These are phyloP conservation scores for Trebouxia sp. DNA, from an alignment of 139 green algal species.

Conservation along the genomic window DNA sequence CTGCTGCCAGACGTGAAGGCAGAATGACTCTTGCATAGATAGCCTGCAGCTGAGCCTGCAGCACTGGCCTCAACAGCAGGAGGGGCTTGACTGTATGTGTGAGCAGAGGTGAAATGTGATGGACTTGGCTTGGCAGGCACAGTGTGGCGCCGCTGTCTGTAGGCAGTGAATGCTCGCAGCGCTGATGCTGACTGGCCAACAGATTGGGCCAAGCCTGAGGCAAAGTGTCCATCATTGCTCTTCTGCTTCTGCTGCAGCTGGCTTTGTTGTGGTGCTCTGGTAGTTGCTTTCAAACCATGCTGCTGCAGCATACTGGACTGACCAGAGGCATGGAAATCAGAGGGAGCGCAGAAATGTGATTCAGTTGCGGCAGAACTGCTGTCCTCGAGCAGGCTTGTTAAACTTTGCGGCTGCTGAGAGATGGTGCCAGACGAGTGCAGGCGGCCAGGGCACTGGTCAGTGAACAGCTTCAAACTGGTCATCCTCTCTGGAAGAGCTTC, in stretches of 20 bases:
- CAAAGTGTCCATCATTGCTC: not conserved
- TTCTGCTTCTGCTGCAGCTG: not conserved
- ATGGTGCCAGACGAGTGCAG: not conserved
- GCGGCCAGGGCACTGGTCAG: not conserved
- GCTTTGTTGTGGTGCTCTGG: not conserved
- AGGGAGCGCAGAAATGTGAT: not conserved
- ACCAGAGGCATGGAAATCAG: not conserved
- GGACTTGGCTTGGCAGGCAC: too few relatives aligned
- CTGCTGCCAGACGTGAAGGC: too few relatives aligned
- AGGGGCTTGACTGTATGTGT: too few relatives aligned
- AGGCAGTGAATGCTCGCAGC: not conserved
- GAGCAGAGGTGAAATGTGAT: too few relatives aligned
- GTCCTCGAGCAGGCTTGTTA: not conserved
- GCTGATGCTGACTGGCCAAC: not conserved
- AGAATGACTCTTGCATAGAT: not conserved
- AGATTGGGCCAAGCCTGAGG: not conserved
- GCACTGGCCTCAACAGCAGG: too few relatives aligned
- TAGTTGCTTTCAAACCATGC: not conserved
- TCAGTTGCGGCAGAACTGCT: not conserved
- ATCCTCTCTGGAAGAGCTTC: not conserved
- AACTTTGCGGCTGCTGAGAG: not conserved
- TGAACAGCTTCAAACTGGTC: constrained; percentile 15
- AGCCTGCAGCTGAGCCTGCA: not conserved
- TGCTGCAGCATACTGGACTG: not conserved
- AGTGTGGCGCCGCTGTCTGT: not conserved